A percentile compares a stretch with the other conserved stretches of the same genome.
Evolutionary conservation across 805 yeast species (phyloP).

Genomic region (Saturnispora silvae): DNA sequence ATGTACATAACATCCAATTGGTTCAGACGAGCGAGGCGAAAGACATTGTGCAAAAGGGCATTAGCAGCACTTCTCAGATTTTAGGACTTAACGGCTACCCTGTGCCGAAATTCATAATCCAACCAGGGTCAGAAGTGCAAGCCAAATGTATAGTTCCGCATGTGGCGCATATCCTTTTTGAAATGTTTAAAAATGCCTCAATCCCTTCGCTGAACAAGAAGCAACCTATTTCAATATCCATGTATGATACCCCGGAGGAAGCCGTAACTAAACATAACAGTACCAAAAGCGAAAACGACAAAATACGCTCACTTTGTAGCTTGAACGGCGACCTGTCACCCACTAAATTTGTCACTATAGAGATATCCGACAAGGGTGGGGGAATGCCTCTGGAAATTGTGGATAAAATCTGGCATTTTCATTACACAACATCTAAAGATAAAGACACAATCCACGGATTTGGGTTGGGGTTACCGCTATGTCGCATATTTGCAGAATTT

Average conservation of each 20-base stretch:
- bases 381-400: conserved; percentile 17
- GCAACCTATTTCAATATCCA: conserved; percentile 14
- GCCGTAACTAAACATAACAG: not conserved
- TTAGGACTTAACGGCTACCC: conserved; percentile 23
- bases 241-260: conserved; percentile 8
- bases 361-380: conserved; percentile 24
- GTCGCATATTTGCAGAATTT: conserved; percentile 20
- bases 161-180: conserved; percentile 23
- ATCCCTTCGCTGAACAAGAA: conserved; percentile 19
- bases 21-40: conserved; percentile 11
- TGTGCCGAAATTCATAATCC: conserved; percentile 17
- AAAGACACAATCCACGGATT: conserved; percentile 24
- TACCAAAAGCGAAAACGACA: not conserved
- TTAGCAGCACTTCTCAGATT: conserved; percentile 17
- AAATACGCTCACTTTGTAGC: not conserved
- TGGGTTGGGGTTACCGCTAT: conserved; percentile 26
- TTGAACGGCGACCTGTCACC: not conserved
- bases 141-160: conserved; percentile 22
- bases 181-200: conserved; percentile 23
- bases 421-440: conserved; percentile 21
- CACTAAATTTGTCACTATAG: conserved; percentile 10
- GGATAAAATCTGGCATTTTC: conserved; percentile 23
- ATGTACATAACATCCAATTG: conserved; percentile 14
- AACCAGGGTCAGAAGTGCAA: not conserved
- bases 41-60: conserved; percentile 12